Evolutionary conservation across 352 stramenopile species (phyloP).

Genomic region (Pythium insidiosum): DNA sequence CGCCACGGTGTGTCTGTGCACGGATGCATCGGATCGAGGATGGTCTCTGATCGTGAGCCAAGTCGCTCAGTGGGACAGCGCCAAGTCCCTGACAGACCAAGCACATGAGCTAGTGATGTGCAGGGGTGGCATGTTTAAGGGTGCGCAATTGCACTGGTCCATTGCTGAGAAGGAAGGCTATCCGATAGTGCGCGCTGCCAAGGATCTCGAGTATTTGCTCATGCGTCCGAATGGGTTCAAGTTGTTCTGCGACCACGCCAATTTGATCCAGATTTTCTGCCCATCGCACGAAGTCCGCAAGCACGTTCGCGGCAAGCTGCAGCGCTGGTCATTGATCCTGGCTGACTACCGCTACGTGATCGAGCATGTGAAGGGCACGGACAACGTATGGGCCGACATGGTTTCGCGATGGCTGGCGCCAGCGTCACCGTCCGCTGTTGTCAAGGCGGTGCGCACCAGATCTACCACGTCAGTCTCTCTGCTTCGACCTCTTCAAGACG

Average conservation of each 20-base stretch:
- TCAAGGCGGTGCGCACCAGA: slow-evolving; percentile 2
- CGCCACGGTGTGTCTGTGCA: slow-evolving; percentile 2
- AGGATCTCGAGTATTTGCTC: slow-evolving; percentile 4
- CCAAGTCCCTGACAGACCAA: background rate
- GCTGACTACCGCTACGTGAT: slow-evolving; percentile 5
- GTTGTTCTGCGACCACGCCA: too few relatives aligned
- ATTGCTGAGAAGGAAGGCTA: background rate
- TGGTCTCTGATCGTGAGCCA: slow-evolving; percentile 7
- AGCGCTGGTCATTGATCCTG: slow-evolving; percentile 1
- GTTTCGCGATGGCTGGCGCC: too few relatives aligned
- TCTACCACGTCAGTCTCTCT: background rate
- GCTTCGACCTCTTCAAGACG: slow-evolving; percentile 1
- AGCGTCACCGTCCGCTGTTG: background rate
- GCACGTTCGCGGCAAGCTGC: too few relatives aligned
- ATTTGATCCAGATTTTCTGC: slow-evolving; percentile 9
- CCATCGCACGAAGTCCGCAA: background rate
- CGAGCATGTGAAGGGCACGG: too few relatives aligned
- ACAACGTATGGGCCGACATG: too few relatives aligned
- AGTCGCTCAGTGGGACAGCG: background rate
- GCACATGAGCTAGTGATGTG: background rate
- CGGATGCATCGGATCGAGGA: slow-evolving; percentile 4
- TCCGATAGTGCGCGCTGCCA: background rate
- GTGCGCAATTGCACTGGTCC: too few relatives aligned
- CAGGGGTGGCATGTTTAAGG: background rate
- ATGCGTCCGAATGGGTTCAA: background rate